Evolutionary conservation across 495 filamentous ascomycete genomes (phyloP).

Genomic region (Neurospora sublineolata): DNA sequence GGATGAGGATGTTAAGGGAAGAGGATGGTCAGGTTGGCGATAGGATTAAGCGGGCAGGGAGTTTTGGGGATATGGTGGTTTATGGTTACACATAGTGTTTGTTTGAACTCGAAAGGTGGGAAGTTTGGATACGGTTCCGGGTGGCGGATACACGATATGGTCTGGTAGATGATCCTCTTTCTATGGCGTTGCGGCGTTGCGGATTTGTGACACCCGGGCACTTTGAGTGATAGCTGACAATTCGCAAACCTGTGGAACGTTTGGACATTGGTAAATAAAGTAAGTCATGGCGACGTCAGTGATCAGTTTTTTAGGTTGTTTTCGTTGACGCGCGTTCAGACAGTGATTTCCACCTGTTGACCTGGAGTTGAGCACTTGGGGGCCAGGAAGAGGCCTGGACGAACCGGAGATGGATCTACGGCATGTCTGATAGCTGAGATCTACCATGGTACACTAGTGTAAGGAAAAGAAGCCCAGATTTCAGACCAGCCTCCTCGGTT

Average conservation of each 20-base stretch:
- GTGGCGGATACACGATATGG: not conserved
- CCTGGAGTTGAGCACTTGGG: not conserved
- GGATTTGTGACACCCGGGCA: not conserved
- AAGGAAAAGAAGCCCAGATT: no score
- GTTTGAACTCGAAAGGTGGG: not conserved
- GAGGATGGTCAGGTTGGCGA: not conserved
- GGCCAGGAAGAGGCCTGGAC: not conserved
- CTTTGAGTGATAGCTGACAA: not conserved
- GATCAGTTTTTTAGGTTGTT: not conserved
- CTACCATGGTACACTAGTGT: no score
- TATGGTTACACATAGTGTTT: not conserved
- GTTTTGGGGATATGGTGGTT: not conserved
- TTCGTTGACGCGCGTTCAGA: not conserved
- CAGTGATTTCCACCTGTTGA: not conserved
- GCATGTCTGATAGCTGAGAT: no score
- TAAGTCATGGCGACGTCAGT: not conserved
- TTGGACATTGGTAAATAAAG: not conserved
- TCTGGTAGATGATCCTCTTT: not conserved
- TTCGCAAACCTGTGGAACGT: not conserved
- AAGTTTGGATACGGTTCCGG: not conserved
- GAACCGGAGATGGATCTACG: not conserved
- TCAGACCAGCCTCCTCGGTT: not conserved
- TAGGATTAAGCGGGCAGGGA: not conserved
- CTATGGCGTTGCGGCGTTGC: not conserved
- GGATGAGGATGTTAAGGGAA: not conserved